Base-by-base conservation (phyloP, 2,329 filamentous ascomycete genomes). In the Mycosphaerelloides madeirae region DNA sequence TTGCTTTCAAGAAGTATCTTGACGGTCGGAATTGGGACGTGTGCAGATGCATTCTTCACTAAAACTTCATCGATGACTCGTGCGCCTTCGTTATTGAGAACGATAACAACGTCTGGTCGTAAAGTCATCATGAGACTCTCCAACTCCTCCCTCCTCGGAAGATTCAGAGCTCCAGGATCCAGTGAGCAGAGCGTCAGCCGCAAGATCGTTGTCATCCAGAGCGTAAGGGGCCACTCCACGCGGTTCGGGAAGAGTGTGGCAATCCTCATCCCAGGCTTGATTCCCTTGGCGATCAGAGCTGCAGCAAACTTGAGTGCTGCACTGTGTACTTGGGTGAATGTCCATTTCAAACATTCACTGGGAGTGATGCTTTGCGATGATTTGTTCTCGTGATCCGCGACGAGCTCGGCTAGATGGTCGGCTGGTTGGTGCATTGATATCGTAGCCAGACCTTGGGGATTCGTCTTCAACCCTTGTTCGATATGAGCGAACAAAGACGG, bases 171-270 rank as follows among this genome's bases (percentile, higher is more conserved):
- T 12, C 48, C 52, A 14, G 48, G 47, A 37, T 52, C 49, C n/a
- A 52, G 37, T n/a, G 41, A 48, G 18, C 41, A 49, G 7, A 52
- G 31, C 3, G 46, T 46, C 8, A 48, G 18, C 7, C 48, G 44
- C 2, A 52, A 36, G 2, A 48, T 16, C 13, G 36, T 35, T 3
- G 32, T 42, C 36, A 38, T 44, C 46, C 46, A 52, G 9, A 54
- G 37, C 3, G 42, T 14, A 11, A 52, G 43, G 12, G 46, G 49
- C 14, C 35, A 52, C 32, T 54, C 49, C 6, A 54, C 44, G 6
- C 49, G 40, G 22, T 52, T 54, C 2, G 52, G 42, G 13, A 52
- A 39, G 13, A 54, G 41, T 3, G 52, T 54, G 2, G 48, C 44
- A 3, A 52, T 44, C 31, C 43, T 43, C 44, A 52, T 48, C 29